Evolutionary conservation across 2,329 filamentous ascomycete species (phyloP).

Genomic region (Xylaria sp.): DNA sequence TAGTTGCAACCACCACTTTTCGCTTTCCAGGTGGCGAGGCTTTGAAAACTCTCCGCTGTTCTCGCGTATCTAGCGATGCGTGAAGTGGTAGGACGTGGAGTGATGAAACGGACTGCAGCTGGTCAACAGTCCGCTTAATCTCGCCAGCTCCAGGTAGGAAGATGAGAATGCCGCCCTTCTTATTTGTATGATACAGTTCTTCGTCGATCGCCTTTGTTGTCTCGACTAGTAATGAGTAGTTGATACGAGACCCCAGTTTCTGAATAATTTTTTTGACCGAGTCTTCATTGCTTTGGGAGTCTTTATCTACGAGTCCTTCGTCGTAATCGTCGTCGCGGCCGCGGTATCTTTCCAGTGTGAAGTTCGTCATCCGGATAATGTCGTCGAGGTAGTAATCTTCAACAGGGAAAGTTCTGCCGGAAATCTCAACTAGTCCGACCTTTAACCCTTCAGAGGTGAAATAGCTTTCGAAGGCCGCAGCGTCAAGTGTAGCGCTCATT

Average conservation of each 20-base stretch:
- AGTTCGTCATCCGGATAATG: constrained; percentile 82
- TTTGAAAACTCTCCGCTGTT: constrained; percentile 89
- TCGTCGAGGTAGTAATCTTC: constrained; percentile 92
- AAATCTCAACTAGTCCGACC: constrained; percentile 86
- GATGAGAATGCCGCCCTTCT: constrained; percentile 90
- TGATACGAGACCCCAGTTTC: constrained; percentile 83
- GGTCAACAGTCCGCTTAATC: constrained; percentile 82
- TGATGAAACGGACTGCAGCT: constrained; percentile 69
- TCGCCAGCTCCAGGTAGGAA: constrained; percentile 94
- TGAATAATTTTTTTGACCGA: constrained; percentile 77
- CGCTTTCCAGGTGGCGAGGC: constrained; percentile 80
- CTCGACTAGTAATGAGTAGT: constrained; percentile 86
- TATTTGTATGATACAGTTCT: constrained; percentile 71
- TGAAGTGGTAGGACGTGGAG: constrained; percentile 89
- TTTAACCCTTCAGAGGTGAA: constrained; percentile 75
- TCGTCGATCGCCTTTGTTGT: constrained; percentile 84
- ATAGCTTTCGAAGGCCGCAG: constrained; percentile 84
- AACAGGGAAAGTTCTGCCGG: constrained; percentile 89
- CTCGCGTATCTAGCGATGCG: constrained; percentile 86
- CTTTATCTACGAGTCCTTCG: constrained; percentile 58
- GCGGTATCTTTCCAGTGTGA: constrained; percentile 56
- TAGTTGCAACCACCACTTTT: constrained; percentile 94
- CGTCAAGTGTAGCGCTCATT: constrained; percentile 97
- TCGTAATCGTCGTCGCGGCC: constrained; percentile 48
- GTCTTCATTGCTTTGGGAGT: constrained; percentile 54